Evolutionary conservation across 1,139 yeast genomes (phyloP), one percentile per base, ranked within the genome.

Genomic region (Kluyveromyces sp.): DNA sequence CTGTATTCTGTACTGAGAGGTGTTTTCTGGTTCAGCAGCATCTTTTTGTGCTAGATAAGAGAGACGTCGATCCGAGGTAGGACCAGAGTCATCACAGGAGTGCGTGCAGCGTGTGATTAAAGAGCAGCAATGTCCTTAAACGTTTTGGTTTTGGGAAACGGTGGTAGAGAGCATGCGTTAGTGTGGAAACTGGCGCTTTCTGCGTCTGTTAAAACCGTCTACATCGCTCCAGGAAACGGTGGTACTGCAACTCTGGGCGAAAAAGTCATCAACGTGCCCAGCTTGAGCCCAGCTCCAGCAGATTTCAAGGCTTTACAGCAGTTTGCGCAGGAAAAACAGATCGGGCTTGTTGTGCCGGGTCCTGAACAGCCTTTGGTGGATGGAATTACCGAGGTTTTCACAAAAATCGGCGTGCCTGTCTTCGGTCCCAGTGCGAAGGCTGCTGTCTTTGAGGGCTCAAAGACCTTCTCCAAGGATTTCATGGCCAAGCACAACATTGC

Each of bases 311-410:
- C 69, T 38, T 70, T 78, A 34, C 75, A 77, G 49, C 64, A 76
- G 48, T 87, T 88, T 65, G 94, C 96, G 7, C 63, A 71, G n/a
- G 76, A 77, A 35, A 70, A 89, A 48, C 58, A 74, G 8, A 74
- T 94, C 47, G 75, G 73, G 43, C 73, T 94, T 51, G 98, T 88
- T 11, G 74, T 94, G 41, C 98, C 98, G 32, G 99, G 99, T 36
- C 98, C 99, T n/a, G 99, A 94, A 68, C 96, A 88, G 66, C 98
- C 98, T 34, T 73, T 94, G 50, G 96, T 92, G 33, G 97, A 92
- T 60, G 99, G 99, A 39, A 80, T 92, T 48, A 67, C 89, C 30
- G 68, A 80, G 18, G 70, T 72, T 42, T 89, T 92, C 73, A 51
- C 70, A 46, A 73, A 72, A 45, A 83, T 83, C 45, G 98, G 98